Percentiles rank a stretch among this genome's conserved stretches.
Evolutionary conservation across 306 rosid genomes (phyloP).

Genomic region (Malus orientalis): DNA sequence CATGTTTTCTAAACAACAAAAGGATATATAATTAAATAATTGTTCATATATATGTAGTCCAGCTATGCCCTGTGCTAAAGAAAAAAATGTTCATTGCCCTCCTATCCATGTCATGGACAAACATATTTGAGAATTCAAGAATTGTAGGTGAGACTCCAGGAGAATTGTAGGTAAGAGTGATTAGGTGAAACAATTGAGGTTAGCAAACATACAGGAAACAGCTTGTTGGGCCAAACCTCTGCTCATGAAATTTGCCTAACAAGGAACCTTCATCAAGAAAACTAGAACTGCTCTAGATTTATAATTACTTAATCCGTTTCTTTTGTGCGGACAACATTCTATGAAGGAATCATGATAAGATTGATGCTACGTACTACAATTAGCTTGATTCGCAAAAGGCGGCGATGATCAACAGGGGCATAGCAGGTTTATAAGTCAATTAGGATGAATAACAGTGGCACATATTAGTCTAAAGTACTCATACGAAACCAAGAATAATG

Average conservation of each 20-base stretch:
- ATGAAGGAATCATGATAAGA: neutral
- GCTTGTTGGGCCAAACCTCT: neutral
- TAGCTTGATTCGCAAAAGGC: conserved; percentile 2
- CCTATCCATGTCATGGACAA: neutral
- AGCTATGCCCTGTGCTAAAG: neutral
- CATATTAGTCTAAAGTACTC: neutral
- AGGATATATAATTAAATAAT: neutral
- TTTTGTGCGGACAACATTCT: neutral
- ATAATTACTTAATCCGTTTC: neutral
- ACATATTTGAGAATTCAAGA: neutral
- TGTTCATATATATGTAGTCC: neutral
- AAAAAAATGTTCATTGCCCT: neutral
- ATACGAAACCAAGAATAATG: neutral
- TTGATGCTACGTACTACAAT: neutral
- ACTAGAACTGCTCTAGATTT: neutral
- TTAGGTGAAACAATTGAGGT: conserved; percentile 1
- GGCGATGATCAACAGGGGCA: neutral
- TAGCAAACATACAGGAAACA: neutral
- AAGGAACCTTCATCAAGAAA: neutral
- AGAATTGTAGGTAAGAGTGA: conserved; percentile 11
- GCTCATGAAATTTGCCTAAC: neutral
- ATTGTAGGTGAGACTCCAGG: neutral
- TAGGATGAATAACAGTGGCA: neutral
- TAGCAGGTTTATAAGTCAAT: neutral
- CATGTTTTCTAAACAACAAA: neutral